Conservation (phyloP, 2,329 filamentous ascomycete genomes). For the Plectosphaerella sp. region DNA sequence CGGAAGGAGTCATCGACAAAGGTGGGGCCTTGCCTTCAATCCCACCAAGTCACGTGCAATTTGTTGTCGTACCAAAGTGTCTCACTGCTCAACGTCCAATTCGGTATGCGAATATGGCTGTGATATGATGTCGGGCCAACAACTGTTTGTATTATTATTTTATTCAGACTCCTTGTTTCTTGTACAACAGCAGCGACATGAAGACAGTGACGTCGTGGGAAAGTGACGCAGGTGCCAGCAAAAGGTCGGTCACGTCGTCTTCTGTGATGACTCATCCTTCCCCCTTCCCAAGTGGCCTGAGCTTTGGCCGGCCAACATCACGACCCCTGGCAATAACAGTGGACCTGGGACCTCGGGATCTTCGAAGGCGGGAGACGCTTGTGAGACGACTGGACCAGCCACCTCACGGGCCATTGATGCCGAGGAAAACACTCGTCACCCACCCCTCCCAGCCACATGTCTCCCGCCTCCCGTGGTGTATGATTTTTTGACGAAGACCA, state of each 20-base stretch:
- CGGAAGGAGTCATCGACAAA: background rate
- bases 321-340: conserved; percentile 11
- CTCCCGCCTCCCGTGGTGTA: background rate
- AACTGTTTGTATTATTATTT: too few species aligned
- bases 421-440: background rate
- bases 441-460: background rate
- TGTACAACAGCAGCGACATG: too few species aligned
- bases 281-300: background rate
- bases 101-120: too few species aligned
- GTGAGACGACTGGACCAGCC: conserved; percentile 8
- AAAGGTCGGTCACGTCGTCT: background rate
- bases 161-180: too few species aligned
- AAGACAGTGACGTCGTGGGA: too few species aligned
- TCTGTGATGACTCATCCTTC: background rate
- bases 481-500: background rate
- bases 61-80: background rate
- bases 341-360: conserved; percentile 12
- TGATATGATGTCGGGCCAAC: too few species aligned
- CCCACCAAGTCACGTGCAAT: background rate
- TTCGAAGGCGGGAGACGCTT: conserved; percentile 2
- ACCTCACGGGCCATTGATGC: conserved; percentile 2
- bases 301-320: conserved; percentile 9
- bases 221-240: too few species aligned
- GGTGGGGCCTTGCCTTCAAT: background rate
- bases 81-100: too few species aligned